phyloP scores from a whole-genome alignment of 345 rosid genomes.

The Rubroshorea leprosula region DNA sequence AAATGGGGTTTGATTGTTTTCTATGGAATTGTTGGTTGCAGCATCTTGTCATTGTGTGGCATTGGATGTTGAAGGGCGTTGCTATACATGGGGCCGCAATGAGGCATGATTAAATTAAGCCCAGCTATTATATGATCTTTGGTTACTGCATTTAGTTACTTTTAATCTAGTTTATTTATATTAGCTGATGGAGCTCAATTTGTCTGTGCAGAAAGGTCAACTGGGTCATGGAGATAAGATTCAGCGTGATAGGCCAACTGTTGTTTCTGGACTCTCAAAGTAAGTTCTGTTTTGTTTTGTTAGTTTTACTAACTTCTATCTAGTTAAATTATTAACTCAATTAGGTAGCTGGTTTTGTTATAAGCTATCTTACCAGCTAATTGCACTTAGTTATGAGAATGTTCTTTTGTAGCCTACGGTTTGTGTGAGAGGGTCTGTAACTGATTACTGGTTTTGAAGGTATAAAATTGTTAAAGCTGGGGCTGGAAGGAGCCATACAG shows the following conservation, averaged over 20 bases:
- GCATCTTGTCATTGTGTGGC: slow-evolving; percentile 98
- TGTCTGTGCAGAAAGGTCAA: slow-evolving; percentile 77
- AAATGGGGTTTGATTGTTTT: slow-evolving; percentile 8
- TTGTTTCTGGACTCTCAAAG: slow-evolving; percentile 89
- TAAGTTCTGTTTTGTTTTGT: slow-evolving; percentile 25
- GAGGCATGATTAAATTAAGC: slow-evolving; percentile 53
- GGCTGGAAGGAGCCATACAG: slow-evolving; percentile 73
- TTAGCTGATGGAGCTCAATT: slow-evolving; percentile 18
- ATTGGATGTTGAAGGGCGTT: slow-evolving; percentile 88
- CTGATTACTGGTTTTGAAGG: slow-evolving; percentile 29
- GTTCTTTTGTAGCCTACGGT: neutral
- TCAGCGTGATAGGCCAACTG: slow-evolving; percentile 87
- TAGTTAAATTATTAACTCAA: neutral
- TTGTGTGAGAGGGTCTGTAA: too few species aligned
- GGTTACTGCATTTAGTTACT: neutral
- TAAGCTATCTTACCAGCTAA: neutral
- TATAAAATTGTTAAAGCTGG: slow-evolving; percentile 63
- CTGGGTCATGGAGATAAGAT: slow-evolving; percentile 92
- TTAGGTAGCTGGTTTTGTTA: neutral
- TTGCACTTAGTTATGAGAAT: neutral
- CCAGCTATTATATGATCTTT: slow-evolving; percentile 4
- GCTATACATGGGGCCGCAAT: slow-evolving; percentile 98
- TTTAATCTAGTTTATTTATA: slow-evolving; percentile 3
- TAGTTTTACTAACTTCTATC: neutral
- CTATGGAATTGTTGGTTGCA: slow-evolving; percentile 18